Evolutionary conservation across 2,329 filamentous ascomycete species (phyloP), one percentile per base, ranked within the genome.

Genomic region (Corniculantispora saksenae): DNA sequence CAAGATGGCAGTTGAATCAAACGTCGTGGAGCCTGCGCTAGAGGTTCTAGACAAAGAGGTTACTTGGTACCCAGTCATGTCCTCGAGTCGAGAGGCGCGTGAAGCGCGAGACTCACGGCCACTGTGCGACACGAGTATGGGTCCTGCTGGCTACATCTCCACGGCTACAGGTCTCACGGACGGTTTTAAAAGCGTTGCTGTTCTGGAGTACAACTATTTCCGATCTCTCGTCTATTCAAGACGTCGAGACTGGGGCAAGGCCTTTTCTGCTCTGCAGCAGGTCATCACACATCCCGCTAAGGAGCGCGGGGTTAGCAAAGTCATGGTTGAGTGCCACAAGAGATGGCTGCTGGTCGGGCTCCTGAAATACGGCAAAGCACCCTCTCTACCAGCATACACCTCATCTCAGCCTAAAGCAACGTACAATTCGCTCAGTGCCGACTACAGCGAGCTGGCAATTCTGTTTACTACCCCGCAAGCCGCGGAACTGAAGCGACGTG

Each of bases 301-400:
- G 60, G 89, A 88, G 23, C 80, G 83, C 38, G 83, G 86, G 43
- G 82, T 87, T 15, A 94, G 90, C 76, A 89, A 88, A 74, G 83
- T 96, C 59, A 95, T 95, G 90, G 82, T 91, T 4, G 93, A 97
- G 69, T 92, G 92, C 7, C 94, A 97, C 81, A 96, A 94, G 79
- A 96, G 94, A 77, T 97, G 93, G 91, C 75, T 96, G 10, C 80
- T 99, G 19, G 84, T 93, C 12, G 87, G 88, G 61, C 82, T 97
- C 63, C 80, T 99, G 21, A 82, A 86, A 8, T 80, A 88, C 61
- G 94, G 93, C 69, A 86, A 82, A 71, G 80, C 81, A 5, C 79
- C 80, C 2, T 70, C 77, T 0, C 73, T 87, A 12, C 91, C 91
- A 1, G 80, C 83, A 47, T 84, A 86, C 55, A 84, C 86, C 9